Base-by-base conservation (phyloP, 345 rosid species). In the Pistacia integerrima region DNA sequence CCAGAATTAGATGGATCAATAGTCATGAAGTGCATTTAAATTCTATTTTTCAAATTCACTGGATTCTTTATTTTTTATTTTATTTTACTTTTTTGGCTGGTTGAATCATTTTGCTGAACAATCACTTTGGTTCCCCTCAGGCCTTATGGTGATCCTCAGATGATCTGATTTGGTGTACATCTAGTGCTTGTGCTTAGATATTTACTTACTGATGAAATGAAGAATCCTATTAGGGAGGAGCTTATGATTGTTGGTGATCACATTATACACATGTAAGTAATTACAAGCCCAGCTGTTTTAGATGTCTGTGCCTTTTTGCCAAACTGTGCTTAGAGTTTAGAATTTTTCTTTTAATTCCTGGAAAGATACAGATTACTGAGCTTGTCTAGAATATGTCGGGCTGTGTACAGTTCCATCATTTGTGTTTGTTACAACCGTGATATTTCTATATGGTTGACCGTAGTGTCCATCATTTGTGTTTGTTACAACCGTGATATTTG, bases 101-200 rank as follows among this genome's bases (percentile, higher is more conserved):
- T n/a, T 5, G 55, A 46, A 68, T 60, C 28, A n/a, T 65, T 64
- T 61, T 77, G 46, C 55, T 83, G 74, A 80, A 78, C 64, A 77
- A 7, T 35, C 33, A 30, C 68, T 72, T 25, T 80, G 77, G 72
- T 77, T 83, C 72, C 46, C 80, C 79, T 28, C 89, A 96, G 99
- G 93, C 97, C 97, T 74, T 94, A 92, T 81, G 98, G 97, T 71
- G 97, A 96, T 87, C 93, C 98, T 81, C 94, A 96, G 77, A 87
- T 96, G 97, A 93, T 96, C 58, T 87, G 94, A 63, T 96, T 96
- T 74, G 98, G 99, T 57, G 98, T 98, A 68, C 99, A 96, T 75
- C 76, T 92, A 72, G 99, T 93, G 64, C 94, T 96, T 81, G 99
- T 93, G 82, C 92, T 93, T 80, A 88, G 99, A 78, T 82, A 83